Evolutionary conservation across 2,329 filamentous ascomycete species (phyloP), one percentile per base, ranked within the genome.

Genomic region (Paecilomyces fulvus): DNA sequence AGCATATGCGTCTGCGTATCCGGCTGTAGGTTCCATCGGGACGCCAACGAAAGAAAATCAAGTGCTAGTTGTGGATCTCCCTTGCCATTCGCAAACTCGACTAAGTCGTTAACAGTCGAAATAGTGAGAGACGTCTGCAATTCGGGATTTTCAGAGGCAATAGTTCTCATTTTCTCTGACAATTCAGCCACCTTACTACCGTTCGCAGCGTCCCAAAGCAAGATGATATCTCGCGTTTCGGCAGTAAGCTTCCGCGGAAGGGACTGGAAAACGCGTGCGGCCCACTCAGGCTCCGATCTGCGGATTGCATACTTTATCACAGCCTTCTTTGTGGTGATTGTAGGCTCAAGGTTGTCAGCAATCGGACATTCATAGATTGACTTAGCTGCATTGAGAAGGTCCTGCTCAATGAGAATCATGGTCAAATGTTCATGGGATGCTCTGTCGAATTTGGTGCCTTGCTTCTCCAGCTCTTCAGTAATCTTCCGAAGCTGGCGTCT

Each of bases 191-290:
- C 82, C 1, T 84, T 83, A 66, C 86, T 88, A 20, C 86, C 88
- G 55, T 84, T 82, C 7, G 87, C 80, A 11, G 88, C 85, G 30
- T 89, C 86, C 84, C 88, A 92, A 54, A 89, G 83, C 49, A 94
- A 81, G 11, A 90, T 77, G 11, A 86, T 79, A 65, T 94, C 87
- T 84, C 88, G 90, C 21, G 80, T 80, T 30, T 78, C 71, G 60
- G 86, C 84, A 48, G 66, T 67, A 75, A 79, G 54, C 70, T 74
- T 49, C 67, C 76, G 61, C 1, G 73, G 63, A 49, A 80, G 59
- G 11, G 70, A 71, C n/a, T 73, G 75, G 58, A 90, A 84, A 10
- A 88, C 74, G 1, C 75, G 68, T 54, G 81, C 79, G 0, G 84
- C 85, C 83, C 87, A 90, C 0, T 82, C 77, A 49, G 80, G 65